Conservation (phyloP, 106 monocot species). For the Xerophyta viscosa region DNA sequence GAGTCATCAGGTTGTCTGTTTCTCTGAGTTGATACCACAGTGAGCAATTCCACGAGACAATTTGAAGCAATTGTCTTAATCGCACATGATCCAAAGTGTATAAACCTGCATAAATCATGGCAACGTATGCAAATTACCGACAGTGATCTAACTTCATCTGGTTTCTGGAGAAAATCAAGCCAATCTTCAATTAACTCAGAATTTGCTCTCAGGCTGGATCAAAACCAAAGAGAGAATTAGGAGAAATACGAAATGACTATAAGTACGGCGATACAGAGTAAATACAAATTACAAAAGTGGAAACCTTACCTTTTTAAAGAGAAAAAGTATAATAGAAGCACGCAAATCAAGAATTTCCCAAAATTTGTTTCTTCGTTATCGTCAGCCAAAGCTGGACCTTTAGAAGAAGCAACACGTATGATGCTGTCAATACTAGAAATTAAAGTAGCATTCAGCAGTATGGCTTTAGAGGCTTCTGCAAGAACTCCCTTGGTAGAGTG, state of each 20-base stretch:
- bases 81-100: conserved; percentile 62
- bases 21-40: conserved; percentile 45
- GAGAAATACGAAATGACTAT: no score
- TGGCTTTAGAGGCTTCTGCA: conserved; percentile 61
- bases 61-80: conserved; percentile 70
- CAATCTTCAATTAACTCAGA: conserved; percentile 49
- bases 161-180: conserved; percentile 56
- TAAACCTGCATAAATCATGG: conserved; percentile 71
- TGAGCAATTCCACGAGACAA: conserved; percentile 65
- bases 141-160: conserved; percentile 13
- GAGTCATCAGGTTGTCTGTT: conserved; percentile 16
- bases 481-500: conserved; percentile 48
- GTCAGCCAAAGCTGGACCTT: conserved; percentile 64
- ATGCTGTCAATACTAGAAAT: conserved; percentile 33
- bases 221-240: neutral
- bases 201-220: conserved; percentile 36
- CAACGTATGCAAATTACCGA: conserved; percentile 46
- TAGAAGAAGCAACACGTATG: conserved; percentile 45
- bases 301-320: conserved; percentile 57
- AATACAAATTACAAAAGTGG: no score
- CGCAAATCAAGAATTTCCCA: conserved; percentile 39
- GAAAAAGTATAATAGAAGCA: conserved; percentile 64
- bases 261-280: no score
- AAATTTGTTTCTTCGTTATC: conserved; percentile 45
- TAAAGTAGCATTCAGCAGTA: conserved; percentile 51